Evolutionary conservation across 106 monocot genomes (phyloP).

Genomic region (Platanthera zijinensis): DNA sequence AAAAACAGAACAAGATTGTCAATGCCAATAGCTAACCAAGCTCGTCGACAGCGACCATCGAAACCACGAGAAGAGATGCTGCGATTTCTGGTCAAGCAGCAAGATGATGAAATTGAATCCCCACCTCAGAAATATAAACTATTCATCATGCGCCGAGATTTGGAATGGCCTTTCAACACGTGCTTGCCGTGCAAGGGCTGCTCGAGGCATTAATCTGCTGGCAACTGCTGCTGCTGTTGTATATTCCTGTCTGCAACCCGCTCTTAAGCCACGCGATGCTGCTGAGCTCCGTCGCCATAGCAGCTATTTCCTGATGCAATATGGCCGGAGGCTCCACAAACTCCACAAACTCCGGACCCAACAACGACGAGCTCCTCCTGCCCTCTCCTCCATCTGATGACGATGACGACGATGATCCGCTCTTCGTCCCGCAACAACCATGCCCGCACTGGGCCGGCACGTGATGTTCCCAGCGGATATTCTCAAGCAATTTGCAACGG

Average conservation of each 20-base stretch:
- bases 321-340: constrained; percentile 55
- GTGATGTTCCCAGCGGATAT: constrained; percentile 26
- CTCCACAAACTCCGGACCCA: constrained; percentile 92
- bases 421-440: constrained; percentile 50
- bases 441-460: constrained; percentile 74
- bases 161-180: not conserved
- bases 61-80: too few relatives aligned
- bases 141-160: too few relatives aligned
- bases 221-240: constrained; percentile 14
- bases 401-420: not conserved
- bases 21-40: too few relatives aligned
- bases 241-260: constrained; percentile 42
- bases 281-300: constrained; percentile 63
- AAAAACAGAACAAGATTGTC: too few relatives aligned
- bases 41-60: too few relatives aligned
- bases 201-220: constrained; percentile 10
- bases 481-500: constrained; percentile 22
- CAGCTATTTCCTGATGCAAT: constrained; percentile 50
- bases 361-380: constrained; percentile 20
- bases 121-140: too few relatives aligned
- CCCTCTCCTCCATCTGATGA: not conserved
- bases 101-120: too few relatives aligned
- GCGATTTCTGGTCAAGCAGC: too few relatives aligned
- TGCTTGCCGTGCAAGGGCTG: constrained; percentile 7
- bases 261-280: constrained; percentile 85